Conservation (phyloP, 345 rosid genomes). For the Gossypium thurberi region DNA sequence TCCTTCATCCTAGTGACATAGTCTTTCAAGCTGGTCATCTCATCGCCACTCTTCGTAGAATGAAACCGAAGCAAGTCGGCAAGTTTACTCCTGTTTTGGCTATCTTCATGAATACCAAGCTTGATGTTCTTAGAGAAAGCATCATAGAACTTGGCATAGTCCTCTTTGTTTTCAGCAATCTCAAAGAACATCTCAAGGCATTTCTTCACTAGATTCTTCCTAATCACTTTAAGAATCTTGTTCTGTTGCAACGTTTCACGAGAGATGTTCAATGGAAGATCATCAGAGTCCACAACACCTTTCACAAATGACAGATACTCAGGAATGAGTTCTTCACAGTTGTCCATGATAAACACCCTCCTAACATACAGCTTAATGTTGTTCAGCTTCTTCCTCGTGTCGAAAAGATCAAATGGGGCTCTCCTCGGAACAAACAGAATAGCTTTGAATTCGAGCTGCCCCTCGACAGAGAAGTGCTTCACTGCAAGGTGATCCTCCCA, state of each 20-base stretch:
- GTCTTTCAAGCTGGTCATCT: constrained; percentile 47
- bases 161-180: constrained; percentile 42
- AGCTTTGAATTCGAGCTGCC: constrained; percentile 41
- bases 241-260: constrained; percentile 41
- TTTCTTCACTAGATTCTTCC: constrained; percentile 41
- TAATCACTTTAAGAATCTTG: constrained; percentile 38
- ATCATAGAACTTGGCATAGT: constrained; percentile 34
- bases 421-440: constrained; percentile 33
- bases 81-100: constrained; percentile 32
- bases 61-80: constrained; percentile 28
- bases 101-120: constrained; percentile 41
- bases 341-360: constrained; percentile 43
- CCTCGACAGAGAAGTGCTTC: constrained; percentile 41
- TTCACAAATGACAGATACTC: constrained; percentile 30
- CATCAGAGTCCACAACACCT: constrained; percentile 28
- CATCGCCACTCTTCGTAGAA: constrained; percentile 40
- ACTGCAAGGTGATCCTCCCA: constrained; percentile 42
- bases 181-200: constrained; percentile 41
- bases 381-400: constrained; percentile 34
- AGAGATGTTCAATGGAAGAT: constrained; percentile 35
- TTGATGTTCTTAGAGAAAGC: constrained; percentile 41
- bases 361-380: constrained; percentile 39
- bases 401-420: constrained; percentile 37
- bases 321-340: constrained; percentile 41
- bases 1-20: constrained; percentile 65